Evolutionary conservation across 352 stramenopile genomes (phyloP), one percentile per base, ranked within the genome.

Genomic region (Peronospora tabacina): DNA sequence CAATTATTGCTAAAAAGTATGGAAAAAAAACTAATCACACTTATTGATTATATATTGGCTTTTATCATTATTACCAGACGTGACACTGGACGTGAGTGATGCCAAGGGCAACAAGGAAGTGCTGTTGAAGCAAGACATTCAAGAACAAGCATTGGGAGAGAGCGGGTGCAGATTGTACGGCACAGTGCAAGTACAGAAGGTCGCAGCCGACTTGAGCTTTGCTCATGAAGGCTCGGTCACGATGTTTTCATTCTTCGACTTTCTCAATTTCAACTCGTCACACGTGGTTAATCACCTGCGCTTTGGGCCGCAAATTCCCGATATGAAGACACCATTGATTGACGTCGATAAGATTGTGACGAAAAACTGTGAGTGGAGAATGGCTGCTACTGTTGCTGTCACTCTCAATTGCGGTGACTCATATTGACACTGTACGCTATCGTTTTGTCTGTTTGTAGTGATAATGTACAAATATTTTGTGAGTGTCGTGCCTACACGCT

Each of bases 391-490:
- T 34, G 40, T 30, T 36, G 57, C 16, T 48, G 2, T 29, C 46
- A 6, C 16, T 50, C n/a, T 15, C 7, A 22, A 2, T 9, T 44
- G 24, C 13, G 9, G 5, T 34, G 22, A 26, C 22, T 26, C 22
- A 26, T 26, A 26, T 26, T 2, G 22, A 26, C 19, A 22, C 1
- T 22, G 19, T 26, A 26, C 4, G 22, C 3, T 26, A 7, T 36
- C 34, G 17, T 49, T 34, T 44, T 32, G 44, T 30, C 2, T 24
- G 30, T 22, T 33, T 54, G 5, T 43, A 91, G 81, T 94, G 52
- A 79, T 74, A 33, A 86, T 75, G 17, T 94, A 94, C 80, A 92
- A 92, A 63, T 94, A 94, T 47, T 89, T 90, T 63, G 68, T 92
- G 30, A 92, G 72, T 53, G 65, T 92, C 20, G 83, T 94, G 35